Conservation (phyloP, 2,329 filamentous ascomycete species). For the Diaporthe eres region DNA sequence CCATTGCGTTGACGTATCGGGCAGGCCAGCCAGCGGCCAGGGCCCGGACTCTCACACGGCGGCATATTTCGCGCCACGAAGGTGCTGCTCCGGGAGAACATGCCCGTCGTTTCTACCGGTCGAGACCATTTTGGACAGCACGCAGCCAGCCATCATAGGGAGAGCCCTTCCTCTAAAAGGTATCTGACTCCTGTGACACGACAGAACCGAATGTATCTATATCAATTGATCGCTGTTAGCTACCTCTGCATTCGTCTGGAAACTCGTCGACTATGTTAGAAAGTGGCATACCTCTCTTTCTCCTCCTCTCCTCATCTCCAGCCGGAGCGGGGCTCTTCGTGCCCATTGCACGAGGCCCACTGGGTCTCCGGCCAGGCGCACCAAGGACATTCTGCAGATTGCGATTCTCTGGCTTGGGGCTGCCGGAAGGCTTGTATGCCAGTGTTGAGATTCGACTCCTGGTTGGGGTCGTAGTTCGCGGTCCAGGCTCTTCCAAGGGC, state of each 20-base stretch:
- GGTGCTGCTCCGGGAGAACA: neutral
- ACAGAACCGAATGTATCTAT: constrained; percentile 68
- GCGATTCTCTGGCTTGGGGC: constrained; percentile 69
- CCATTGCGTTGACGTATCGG: neutral
- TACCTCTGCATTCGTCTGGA: neutral
- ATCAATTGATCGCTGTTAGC: constrained; percentile 10
- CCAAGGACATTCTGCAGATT: constrained; percentile 69
- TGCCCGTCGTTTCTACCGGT: constrained; percentile 26
- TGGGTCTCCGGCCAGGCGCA: constrained; percentile 67
- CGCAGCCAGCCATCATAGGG: constrained; percentile 38
- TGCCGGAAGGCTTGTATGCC: constrained; percentile 54
- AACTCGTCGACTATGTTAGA: constrained; percentile 18
- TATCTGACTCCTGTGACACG: constrained; percentile 67
- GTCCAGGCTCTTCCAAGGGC: constrained; percentile 61
- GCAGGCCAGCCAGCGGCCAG: constrained; percentile 32
- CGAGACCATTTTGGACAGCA: constrained; percentile 36
- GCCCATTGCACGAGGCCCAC: constrained; percentile 73
- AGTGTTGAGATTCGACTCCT: constrained; percentile 61
- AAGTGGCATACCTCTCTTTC: constrained; percentile 68
- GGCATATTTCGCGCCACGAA: constrained; percentile 9
- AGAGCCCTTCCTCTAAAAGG: constrained; percentile 58
- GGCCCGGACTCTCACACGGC: constrained; percentile 23
- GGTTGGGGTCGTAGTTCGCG: constrained; percentile 60
- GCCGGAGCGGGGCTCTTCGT: constrained; percentile 61
- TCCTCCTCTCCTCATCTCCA: constrained; percentile 58